Base-by-base conservation (phyloP, 2,329 filamentous ascomycete species). In the Stromatinia cepivora region DNA sequence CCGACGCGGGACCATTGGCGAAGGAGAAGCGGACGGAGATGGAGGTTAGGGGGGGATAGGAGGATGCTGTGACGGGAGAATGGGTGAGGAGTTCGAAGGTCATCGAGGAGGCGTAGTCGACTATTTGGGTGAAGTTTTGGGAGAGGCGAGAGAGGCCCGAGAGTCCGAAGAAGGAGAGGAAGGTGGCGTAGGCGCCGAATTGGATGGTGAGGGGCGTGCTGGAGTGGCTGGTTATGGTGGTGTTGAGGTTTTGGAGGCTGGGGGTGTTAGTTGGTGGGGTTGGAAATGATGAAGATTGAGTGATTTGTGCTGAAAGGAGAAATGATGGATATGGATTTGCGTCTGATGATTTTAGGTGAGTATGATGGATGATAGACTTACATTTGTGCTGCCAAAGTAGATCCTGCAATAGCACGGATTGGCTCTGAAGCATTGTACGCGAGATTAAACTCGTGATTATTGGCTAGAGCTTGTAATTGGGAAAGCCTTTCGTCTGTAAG, bases 61-160 rank as follows among this genome's bases (percentile, higher is more conserved):
- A 74, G 4, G 69, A 69, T 15, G 70, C 71, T 7, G 77, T 74
- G 17, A 80, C 83, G 4, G 81, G 81, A 85, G 85, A 80, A 73
- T 83, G 83, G 67, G 86, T 87, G 67, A 88, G 82, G 31, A 90
- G 81, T 82, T 97, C 94, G 78, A 96, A 94, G 8, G 84, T 84
- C 86, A 97, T 92, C 72, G 88, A 88, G 3, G 89, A 90, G 7
- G 93, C 93, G 76, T 97, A 97, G 81, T 93, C 90, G n/a, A 90
- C 88, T 17, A 97, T 82, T 67, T 91, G 91, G 70, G 82, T 88
- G 82, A 97, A 97, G 78, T 91, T 82, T 1, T 80, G 74, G 70
- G 84, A 86, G 2, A 81, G 84, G 17, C 80, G 76, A 8, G 82
- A 80, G 69, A 89, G 82, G 71, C 83, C 78, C 8, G 86, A 81